A percentile compares a stretch with the other conserved stretches of the same genome.
phyloP scores from a whole-genome alignment of 441 rosid species.

The Populus trichocarpa region DNA sequence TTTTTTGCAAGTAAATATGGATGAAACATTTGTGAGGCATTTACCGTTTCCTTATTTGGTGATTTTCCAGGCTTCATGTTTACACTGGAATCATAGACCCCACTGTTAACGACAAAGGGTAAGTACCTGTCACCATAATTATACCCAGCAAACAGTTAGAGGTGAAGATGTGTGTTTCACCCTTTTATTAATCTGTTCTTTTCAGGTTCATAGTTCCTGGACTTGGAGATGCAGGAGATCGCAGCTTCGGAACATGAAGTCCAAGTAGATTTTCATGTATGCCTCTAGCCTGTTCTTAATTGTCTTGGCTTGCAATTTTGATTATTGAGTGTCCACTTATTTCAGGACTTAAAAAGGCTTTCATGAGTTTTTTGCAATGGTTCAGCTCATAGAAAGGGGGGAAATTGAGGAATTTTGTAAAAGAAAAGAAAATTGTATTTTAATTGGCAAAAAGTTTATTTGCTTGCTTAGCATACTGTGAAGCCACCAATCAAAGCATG shows the following conservation, averaged over 20 bases:
- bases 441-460: background rate
- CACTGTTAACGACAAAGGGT: conserved; percentile 74
- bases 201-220: conserved; percentile 85
- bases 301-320: conserved; percentile 27
- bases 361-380: background rate
- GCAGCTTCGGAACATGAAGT: conserved; percentile 75
- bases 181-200: background rate
- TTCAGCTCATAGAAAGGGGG: background rate
- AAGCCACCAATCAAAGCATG: background rate
- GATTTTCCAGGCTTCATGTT: conserved; percentile 66
- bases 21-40: background rate
- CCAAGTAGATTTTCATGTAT: background rate
- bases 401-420: background rate
- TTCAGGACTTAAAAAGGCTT: conserved; percentile 11
- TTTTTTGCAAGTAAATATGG: background rate
- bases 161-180: background rate
- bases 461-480: background rate
- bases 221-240: conserved; percentile 97
- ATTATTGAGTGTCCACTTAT: conserved; percentile 8
- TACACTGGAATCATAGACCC: conserved; percentile 91
- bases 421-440: background rate
- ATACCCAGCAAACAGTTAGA: background rate
- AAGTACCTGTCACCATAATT: conserved; percentile 12
- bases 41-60: conserved; percentile 4
- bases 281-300: background rate